Conservation (phyloP, 345 rosid species). For the Nephelium lappaceum region DNA sequence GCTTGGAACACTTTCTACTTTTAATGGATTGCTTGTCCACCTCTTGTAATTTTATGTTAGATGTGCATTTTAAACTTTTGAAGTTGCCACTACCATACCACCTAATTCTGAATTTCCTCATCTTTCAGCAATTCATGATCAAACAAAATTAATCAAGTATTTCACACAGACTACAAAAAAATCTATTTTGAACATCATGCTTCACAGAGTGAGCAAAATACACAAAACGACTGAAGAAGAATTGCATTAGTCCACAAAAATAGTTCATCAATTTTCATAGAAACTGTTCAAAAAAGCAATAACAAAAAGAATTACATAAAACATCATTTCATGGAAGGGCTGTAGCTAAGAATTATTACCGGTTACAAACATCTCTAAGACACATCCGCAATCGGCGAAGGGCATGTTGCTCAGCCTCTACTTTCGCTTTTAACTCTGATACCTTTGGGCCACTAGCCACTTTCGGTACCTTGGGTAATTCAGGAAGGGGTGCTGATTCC, state of each 20-base stretch:
- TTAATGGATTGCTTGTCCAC: background rate
- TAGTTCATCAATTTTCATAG: background rate
- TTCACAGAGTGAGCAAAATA: background rate
- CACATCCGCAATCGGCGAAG: slow-evolving; percentile 98
- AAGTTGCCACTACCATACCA: background rate
- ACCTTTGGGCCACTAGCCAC: slow-evolving; percentile 85
- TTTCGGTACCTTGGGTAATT: slow-evolving; percentile 85
- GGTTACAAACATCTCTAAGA: slow-evolving; percentile 96
- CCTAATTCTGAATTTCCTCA: background rate
- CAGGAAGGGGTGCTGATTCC: slow-evolving; percentile 55
- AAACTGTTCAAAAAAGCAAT: background rate
- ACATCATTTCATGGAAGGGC: background rate
- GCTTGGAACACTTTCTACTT: background rate
- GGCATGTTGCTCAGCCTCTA: slow-evolving; percentile 99
- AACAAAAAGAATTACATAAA: background rate
- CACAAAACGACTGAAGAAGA: background rate
- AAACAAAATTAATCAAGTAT: background rate
- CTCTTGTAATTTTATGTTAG: background rate
- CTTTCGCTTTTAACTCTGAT: slow-evolving; percentile 90
- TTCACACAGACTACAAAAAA: background rate
- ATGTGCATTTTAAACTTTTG: background rate
- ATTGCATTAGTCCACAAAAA: background rate
- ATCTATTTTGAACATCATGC: background rate
- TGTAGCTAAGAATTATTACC: slow-evolving; percentile 45
- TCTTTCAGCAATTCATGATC: background rate